A percentile compares a stretch with the other conserved stretches of the same genome.
Evolutionary conservation across 345 rosid genomes (phyloP).

Genomic region (Eucalyptus polyanthemos): DNA sequence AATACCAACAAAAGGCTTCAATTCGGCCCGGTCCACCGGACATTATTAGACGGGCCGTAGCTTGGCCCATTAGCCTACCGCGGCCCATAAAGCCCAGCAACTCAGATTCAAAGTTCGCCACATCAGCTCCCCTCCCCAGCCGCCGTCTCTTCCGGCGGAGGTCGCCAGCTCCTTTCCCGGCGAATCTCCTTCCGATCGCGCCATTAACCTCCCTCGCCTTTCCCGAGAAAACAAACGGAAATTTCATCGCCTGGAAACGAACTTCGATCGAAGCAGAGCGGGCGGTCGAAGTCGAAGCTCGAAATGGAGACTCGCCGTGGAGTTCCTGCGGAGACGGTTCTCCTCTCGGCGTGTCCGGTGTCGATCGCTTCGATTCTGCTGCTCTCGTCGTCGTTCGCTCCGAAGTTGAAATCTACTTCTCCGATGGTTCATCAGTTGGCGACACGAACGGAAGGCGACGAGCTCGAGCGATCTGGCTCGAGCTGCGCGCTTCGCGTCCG

Average conservation of each 20-base stretch:
- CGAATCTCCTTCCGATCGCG: not conserved
- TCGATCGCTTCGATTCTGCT: not conserved
- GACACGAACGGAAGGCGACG: not conserved
- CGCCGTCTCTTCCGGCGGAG: not conserved
- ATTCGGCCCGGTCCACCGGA: not conserved
- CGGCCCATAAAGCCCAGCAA: not conserved
- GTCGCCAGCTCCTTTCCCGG: not conserved
- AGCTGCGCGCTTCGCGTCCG: not conserved
- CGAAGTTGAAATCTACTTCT: not conserved
- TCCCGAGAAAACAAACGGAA: too few species aligned
- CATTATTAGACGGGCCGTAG: not conserved
- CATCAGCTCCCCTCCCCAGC: not conserved
- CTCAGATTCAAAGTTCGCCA: not conserved
- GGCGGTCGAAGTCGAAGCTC: not conserved
- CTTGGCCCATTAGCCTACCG: not conserved
- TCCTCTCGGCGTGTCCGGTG: not conserved
- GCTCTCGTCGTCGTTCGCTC: not conserved
- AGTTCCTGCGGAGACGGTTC: not conserved
- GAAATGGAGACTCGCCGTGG: not conserved
- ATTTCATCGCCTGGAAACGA: not conserved
- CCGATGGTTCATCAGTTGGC: not conserved
- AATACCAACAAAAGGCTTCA: not conserved
- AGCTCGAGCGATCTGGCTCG: not conserved
- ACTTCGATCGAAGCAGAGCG: not conserved
- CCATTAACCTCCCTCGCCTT: too few species aligned